A percentile compares a stretch with the other conserved stretches of the same genome.
phyloP scores from a whole-genome alignment of 768 basidiomycete genomes.

The Pilatotrama ljubarskyi region DNA sequence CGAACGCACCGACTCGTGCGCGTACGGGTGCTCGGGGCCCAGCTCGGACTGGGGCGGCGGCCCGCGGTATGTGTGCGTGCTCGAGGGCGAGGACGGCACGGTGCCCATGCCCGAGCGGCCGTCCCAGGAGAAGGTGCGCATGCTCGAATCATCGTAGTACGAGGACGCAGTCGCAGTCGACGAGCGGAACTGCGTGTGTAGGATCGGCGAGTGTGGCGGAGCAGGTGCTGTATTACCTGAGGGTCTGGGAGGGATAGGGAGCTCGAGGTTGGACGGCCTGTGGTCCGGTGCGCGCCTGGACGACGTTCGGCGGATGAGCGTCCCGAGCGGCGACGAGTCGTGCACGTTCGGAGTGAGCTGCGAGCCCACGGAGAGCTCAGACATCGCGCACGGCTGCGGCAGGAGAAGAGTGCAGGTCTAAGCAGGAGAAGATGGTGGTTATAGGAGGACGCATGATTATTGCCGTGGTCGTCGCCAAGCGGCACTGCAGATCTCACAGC shows the following conservation, averaged over 20 bases:
- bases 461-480: slow-evolving; percentile 13
- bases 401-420: neutral
- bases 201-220: slow-evolving; percentile 45
- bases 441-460: neutral
- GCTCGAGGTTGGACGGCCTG: slow-evolving; percentile 14
- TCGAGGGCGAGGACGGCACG: slow-evolving; percentile 9
- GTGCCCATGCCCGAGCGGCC: slow-evolving; percentile 6
- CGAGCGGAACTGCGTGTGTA: slow-evolving; percentile 49
- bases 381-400: slow-evolving; percentile 1
- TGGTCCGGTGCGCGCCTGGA: slow-evolving; percentile 37
- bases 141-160: slow-evolving; percentile 28
- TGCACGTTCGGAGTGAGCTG: slow-evolving; percentile 28
- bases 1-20: slow-evolving; percentile 20
- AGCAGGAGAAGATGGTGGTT: neutral
- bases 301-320: slow-evolving; percentile 56
- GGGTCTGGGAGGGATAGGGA: slow-evolving; percentile 15
- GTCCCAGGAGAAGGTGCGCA: slow-evolving; percentile 18
- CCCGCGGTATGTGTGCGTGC: slow-evolving; percentile 5
- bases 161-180: slow-evolving; percentile 39
- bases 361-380: slow-evolving; percentile 8
- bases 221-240: slow-evolving; percentile 1
- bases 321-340: slow-evolving; percentile 57
- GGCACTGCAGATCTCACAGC: slow-evolving; percentile 5
- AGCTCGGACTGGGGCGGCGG: neutral
- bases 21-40: neutral